Evolutionary conservation across 2,329 filamentous ascomycete species (phyloP), one percentile per base, ranked within the genome.

Genomic region (Fusarium sambucinum): DNA sequence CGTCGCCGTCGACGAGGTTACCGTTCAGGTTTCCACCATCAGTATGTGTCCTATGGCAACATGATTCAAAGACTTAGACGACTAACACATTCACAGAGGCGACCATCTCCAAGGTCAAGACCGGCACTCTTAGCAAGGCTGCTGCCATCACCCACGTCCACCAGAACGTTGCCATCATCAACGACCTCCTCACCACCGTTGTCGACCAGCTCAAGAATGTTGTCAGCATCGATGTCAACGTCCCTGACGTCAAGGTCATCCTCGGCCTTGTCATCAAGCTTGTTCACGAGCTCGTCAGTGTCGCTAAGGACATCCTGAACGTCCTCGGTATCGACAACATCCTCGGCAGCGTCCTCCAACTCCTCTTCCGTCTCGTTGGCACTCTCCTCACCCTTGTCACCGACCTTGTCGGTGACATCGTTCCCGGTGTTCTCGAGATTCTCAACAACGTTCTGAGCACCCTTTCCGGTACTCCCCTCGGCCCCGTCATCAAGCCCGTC

Each of bases 191-290:
- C 35, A 57, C 58, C 25, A 44, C 52, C 5, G 52, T 63, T 6
- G 58, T 67, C 32, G 32, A 23, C 41, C 63, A 67, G 51, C 58
- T 67, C 29, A 67, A 52, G 37, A 52, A 53, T 16, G 46, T 67
- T 32, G 58, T 53, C 30, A 58, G 29, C 32, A 41, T 67, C 23
- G 27, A 67, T 2, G 23, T 67, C 52, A 30, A 41, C 19, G 2
- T 51, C 5, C 51, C 58, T 9, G 64, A 67, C 16, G 63, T 67
- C 47, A 45, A 63, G 52, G 8, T 32, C 30, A 67, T 67, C 16
- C 47, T 67, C 21, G 47, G 37, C 16, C 63, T 67, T 1, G 58
- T 67, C 7, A 47, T 67, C 17, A 37, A 52, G 19, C 63, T 67
- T 5, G 38, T 67, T 12, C 13, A 67, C 29, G 63, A 67, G 47